Conservation (phyloP, 768 basidiomycete genomes). For the Coprinellus aureogranulatus region DNA sequence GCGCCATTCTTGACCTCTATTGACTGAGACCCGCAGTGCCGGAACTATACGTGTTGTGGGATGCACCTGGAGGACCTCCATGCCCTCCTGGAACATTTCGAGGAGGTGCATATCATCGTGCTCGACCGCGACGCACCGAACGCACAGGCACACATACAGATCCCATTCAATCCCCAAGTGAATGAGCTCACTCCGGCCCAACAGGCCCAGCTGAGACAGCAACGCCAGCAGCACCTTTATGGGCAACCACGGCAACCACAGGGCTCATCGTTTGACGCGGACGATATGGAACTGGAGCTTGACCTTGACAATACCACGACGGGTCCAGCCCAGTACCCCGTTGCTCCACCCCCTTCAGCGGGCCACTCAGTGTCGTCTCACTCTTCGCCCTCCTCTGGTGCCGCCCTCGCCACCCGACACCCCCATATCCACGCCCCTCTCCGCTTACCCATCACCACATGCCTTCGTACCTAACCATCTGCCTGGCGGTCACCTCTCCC, state of each 20-base stretch:
- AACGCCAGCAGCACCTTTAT: conserved; percentile 7
- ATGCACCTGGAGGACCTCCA: conserved; percentile 54
- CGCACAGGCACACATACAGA: conserved; percentile 38
- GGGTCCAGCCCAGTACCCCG: conserved; percentile 25
- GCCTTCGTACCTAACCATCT: conserved; percentile 25
- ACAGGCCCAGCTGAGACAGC: conserved; percentile 18
- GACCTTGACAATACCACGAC: conserved; percentile 42
- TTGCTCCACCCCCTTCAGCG: conserved; percentile 19
- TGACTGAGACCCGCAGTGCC: conserved; percentile 49
- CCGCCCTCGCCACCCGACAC: conserved; percentile 49
- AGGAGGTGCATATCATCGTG: conserved; percentile 84
- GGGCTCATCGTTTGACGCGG: conserved; percentile 59
- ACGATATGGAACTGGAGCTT: conserved; percentile 81
- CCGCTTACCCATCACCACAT: conserved; percentile 38
- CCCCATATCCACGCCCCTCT: conserved; percentile 49
- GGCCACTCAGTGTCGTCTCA: conserved; percentile 21
- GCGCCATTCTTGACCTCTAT: conserved; percentile 1
- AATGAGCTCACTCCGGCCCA: conserved; percentile 24
- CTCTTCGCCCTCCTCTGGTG: conserved; percentile 42
- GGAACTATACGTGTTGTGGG: conserved; percentile 90
- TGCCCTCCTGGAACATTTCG: conserved; percentile 86
- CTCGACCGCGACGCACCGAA: conserved; percentile 40
- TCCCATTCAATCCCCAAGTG: conserved; percentile 45
- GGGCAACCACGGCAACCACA: conserved; percentile 10
- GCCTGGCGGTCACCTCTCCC: conserved; percentile 25